phyloP scores from a whole-genome alignment of 1,139 yeast genomes.

The Kluyveromyces marxianus region DNA sequence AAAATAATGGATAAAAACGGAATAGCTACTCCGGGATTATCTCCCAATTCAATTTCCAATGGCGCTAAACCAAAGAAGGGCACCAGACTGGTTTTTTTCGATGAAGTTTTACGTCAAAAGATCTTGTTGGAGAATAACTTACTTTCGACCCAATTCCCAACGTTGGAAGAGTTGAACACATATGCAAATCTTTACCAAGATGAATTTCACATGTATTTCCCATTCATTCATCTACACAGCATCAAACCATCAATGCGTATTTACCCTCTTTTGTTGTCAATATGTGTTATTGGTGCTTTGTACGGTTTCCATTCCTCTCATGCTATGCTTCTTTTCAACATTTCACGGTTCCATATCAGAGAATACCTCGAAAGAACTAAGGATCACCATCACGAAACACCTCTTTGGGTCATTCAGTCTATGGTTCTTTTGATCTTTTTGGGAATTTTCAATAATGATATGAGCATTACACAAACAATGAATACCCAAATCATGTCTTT shows the following conservation, averaged over 20 bases:
- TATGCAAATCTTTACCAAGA: constrained; percentile 63
- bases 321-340: constrained; percentile 68
- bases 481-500: constrained; percentile 70
- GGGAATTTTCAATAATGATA: constrained; percentile 74
- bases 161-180: constrained; percentile 62
- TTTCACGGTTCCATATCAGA: constrained; percentile 72
- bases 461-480: constrained; percentile 63
- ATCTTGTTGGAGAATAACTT: constrained; percentile 49
- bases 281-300: constrained; percentile 86
- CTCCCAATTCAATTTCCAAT: constrained; percentile 2
- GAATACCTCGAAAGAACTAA: constrained; percentile 60
- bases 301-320: constrained; percentile 76
- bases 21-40: constrained; percentile 3
- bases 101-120: constrained; percentile 45
- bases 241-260: constrained; percentile 52
- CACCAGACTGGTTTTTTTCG: constrained; percentile 30
- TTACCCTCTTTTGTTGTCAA: constrained; percentile 69
- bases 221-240: constrained; percentile 73
- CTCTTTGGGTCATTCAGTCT: constrained; percentile 84
- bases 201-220: constrained; percentile 74
- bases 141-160: constrained; percentile 56
- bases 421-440: constrained; percentile 73
- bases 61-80: constrained; percentile 2
- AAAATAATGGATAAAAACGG: constrained; percentile 28
- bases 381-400: constrained; percentile 56